These are phyloP conservation scores for Cutaneotrichosporon cutaneum DNA, from an alignment of 1,284 basidiomycete genomes.

Conservation along the genomic window DNA sequence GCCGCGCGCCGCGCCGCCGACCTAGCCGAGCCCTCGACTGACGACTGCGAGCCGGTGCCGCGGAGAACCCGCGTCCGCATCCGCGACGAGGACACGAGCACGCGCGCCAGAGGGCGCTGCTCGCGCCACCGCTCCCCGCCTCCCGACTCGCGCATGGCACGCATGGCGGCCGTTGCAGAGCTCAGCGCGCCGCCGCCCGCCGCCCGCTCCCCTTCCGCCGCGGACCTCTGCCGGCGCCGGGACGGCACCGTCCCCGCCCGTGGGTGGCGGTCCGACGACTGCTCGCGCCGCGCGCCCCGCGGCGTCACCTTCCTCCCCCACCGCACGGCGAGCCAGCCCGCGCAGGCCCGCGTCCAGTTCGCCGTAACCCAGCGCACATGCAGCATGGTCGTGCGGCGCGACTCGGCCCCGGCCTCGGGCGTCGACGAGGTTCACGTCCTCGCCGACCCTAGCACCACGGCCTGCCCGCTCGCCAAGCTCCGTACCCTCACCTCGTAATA, in stretches of 20 bases:
- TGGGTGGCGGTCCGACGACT: conserved; percentile 21
- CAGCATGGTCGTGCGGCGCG: conserved; percentile 13
- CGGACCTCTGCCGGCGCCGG: conserved; percentile 32
- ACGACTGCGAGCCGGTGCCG: conserved; percentile 10
- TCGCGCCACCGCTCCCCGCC: conserved; percentile 36
- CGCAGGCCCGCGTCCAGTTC: conserved; percentile 8
- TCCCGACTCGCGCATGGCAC: conserved; percentile 19
- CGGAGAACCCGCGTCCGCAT: conserved; percentile 19
- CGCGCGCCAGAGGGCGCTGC: conserved; percentile 15
- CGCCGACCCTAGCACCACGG: background rate
- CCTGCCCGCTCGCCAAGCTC: background rate
- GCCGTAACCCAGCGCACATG: background rate
- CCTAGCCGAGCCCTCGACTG: conserved; percentile 9
- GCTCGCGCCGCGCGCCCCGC: background rate
- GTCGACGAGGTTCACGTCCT: conserved; percentile 24
- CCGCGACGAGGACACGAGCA: conserved; percentile 13
- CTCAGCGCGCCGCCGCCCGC: conserved; percentile 31
- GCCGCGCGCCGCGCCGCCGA: background rate
- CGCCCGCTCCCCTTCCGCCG: conserved; percentile 34
- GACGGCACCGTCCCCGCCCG: conserved; percentile 2
- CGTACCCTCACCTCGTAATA: background rate
- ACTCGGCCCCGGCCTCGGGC: conserved; percentile 17
- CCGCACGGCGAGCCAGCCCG: background rate
- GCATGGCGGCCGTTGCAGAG: background rate
- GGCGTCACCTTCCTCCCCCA: background rate